phyloP scores from a whole-genome alignment of 805 yeast genomes.

The Cyberlindnera mississippiensis region DNA sequence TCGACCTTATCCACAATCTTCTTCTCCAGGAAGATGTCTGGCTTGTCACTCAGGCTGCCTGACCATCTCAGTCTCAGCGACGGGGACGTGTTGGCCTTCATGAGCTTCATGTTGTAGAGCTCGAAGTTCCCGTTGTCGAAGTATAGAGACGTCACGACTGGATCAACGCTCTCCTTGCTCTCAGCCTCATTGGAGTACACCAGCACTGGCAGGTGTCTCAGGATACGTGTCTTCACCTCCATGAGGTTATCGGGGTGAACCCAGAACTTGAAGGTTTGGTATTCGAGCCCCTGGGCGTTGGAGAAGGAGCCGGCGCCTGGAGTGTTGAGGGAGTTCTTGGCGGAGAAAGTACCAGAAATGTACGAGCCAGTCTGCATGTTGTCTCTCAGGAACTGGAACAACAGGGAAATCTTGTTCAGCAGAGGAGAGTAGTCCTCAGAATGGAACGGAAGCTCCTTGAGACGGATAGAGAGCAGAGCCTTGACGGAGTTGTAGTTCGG shows the following conservation, averaged over 20 bases:
- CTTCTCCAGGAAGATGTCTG: constrained; percentile 79
- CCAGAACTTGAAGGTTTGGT: constrained; percentile 87
- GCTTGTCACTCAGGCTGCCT: constrained; percentile 72
- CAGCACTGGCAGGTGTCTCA: constrained; percentile 89
- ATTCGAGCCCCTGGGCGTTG: constrained; percentile 27
- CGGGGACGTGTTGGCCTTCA: constrained; percentile 63
- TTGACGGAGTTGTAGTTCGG: constrained; percentile 77
- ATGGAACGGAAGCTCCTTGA: constrained; percentile 85
- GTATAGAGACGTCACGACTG: constrained; percentile 80
- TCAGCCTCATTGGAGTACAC: constrained; percentile 56
- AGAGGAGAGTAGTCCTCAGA: constrained; percentile 93
- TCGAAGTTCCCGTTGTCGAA: constrained; percentile 83
- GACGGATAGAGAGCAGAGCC: constrained; percentile 83
- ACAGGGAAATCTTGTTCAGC: constrained; percentile 72
- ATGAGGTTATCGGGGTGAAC: constrained; percentile 93
- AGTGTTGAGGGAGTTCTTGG: constrained; percentile 8
- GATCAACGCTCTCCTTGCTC: constrained; percentile 53
- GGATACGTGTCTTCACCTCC: constrained; percentile 95
- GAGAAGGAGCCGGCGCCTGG: constrained; percentile 16
- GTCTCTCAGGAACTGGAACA: constrained; percentile 79
- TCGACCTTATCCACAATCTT: constrained; percentile 58
- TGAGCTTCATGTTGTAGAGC: constrained; percentile 77
- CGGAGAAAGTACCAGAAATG: constrained; percentile 25
- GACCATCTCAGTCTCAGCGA: constrained; percentile 88
- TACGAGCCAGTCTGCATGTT: constrained; percentile 42